phyloP scores from a whole-genome alignment of 148 eudicot species.

The Rhododendron vialii region DNA sequence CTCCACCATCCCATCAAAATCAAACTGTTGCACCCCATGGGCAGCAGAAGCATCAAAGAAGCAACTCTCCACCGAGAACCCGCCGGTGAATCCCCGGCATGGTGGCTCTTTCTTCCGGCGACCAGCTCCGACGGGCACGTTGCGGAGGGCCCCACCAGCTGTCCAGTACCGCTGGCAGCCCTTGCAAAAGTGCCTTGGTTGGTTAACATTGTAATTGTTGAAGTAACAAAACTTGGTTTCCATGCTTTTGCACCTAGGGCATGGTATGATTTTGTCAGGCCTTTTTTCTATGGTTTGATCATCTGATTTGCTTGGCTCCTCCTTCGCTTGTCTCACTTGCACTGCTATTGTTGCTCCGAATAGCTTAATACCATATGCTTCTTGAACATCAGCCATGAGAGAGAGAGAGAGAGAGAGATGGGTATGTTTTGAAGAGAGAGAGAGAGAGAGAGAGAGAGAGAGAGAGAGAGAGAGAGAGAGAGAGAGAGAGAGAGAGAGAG shows the following conservation, averaged over 20 bases:
- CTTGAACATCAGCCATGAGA: slow-evolving; percentile 18
- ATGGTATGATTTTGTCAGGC: slow-evolving; percentile 68
- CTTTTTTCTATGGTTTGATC: slow-evolving; percentile 33
- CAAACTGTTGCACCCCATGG: slow-evolving; percentile 20
- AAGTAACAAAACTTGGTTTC: slow-evolving; percentile 79
- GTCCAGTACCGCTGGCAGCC: slow-evolving; percentile 83
- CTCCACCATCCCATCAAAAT: slow-evolving; percentile 32
- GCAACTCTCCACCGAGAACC: slow-evolving; percentile 17
- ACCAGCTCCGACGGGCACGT: slow-evolving; percentile 76
- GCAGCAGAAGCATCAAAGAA: slow-evolving; percentile 29
- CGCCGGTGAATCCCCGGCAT: slow-evolving; percentile 16
- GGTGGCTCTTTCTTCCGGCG: slow-evolving; percentile 56
- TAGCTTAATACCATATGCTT: slow-evolving; percentile 46
- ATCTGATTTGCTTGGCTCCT: slow-evolving; percentile 18
- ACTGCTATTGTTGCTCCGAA: slow-evolving; percentile 56
- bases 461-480: slow-evolving; percentile 1
- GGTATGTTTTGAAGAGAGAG: neutral
- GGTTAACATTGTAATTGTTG: slow-evolving; percentile 77
- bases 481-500: too few relatives aligned
- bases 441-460: neutral
- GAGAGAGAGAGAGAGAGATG: neutral
- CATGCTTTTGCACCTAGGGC: slow-evolving; percentile 81
- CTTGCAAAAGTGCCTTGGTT: slow-evolving; percentile 70
- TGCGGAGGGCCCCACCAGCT: slow-evolving; percentile 77
- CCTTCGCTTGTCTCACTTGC: slow-evolving; percentile 29